Evolutionary conservation across 2,329 filamentous ascomycete species (phyloP), one percentile per base, ranked within the genome.

Genomic region (Furcasterigmium sp.): DNA sequence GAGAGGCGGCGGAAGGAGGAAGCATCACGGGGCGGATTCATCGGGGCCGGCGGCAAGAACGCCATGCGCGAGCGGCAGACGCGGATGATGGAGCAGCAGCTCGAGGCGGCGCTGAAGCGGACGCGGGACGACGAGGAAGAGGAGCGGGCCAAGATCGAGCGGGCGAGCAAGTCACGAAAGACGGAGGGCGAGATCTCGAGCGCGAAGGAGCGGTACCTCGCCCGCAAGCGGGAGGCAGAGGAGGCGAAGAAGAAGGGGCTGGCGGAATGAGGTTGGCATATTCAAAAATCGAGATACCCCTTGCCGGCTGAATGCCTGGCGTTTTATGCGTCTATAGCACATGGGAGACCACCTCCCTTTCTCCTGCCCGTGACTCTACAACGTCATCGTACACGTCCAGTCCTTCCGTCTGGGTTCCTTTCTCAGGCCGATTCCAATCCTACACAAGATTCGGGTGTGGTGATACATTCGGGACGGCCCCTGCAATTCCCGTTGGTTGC

Each of bases 131-230:
- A 68, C 47, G 85, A 84, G 38, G 78, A 84, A 45, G 80, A 86
- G 55, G 76, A 80, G 52, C 67, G 68, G 50, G 73, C 78, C 48
- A 72, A 73, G 58, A 56, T 83, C 17, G 82, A 87, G 62, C 73
- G 80, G 45, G 76, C 78, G 14, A 69, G 78, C 28, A 93, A 91
- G 75, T 86, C 82, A 53, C 76, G 80, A 55, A 93, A 93, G 75
- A 91, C 87, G 1, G 80, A 82, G 39, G 69, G 72, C 15, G 87
- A 91, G 40, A 85, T 91, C 48, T 84, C 78, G 55, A 85, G 84
- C 56, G 87, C 87, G 2, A 87, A 81, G 62, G 87, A 91, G 64
- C 73, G 87, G 52, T 93, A 91, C 61, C 69, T 93, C 43, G 84
- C 85, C 43, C 73, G 87, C 57, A 91, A 91, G 68, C 74, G 70